Evolutionary conservation across 1,139 yeast genomes (phyloP), one percentile per base, ranked within the genome.

Genomic region (Diutina sp.): DNA sequence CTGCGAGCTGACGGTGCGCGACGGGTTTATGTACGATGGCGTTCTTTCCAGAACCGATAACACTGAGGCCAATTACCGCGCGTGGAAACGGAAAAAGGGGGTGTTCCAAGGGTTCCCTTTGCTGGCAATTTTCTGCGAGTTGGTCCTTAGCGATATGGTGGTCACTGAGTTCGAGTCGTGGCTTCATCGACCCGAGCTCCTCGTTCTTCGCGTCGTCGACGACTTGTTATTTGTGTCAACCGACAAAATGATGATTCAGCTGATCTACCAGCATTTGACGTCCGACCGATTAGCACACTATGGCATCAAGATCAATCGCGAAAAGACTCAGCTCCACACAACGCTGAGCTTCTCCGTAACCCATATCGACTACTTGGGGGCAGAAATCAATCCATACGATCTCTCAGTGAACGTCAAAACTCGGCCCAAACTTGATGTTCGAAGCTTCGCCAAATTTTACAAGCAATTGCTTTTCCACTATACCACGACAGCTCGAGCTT

Each of bases 51-150:
- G 16, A 21, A 3, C 25, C 21, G 11, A n/a, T 16, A 44, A 44
- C 11, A 9, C 2, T 9, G 12, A 16, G 6, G 25, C 11, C 25
- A 44, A 44, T 2, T 5, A 6, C 8, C 46, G 46, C 4, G 35
- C 35, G 7, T 47, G 51, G 51, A 25, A 68, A 32, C 73, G 96
- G 58, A 77, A 70, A 48, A 69, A 73, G 11, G 99, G 99, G 0
- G 78, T 93, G 0, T 93, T 87, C 56, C 99, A 93, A 69, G 99
- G 99, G 0, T 82, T 90, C 7, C 83, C 86, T 0, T 69, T 91
- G 16, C 95, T 96, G 61, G 79, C 89, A 0, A 72, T 84, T 2
- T 73, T 93, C 46, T 90, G 96, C 61, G 89, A 90, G 61, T 64
- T 90, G 5, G 81, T 88, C 0, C 87, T 87, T 63, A 88, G 87